These are phyloP conservation scores for Lyophyllum decastes DNA, from an alignment of 768 basidiomycete species.

Conservation along the genomic window DNA sequence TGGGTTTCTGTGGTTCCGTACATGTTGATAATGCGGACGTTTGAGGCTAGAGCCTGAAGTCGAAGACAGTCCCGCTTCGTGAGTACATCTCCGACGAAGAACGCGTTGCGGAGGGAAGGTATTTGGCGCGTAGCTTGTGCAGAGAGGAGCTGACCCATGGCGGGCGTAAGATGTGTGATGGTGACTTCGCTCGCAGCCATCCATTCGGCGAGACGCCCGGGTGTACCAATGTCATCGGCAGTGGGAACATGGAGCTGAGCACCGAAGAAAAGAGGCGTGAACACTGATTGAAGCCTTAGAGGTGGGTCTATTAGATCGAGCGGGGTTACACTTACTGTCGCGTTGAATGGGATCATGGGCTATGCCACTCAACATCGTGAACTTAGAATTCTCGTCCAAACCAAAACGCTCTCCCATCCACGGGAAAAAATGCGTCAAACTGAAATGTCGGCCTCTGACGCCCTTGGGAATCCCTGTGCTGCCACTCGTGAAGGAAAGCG, in stretches of 20 bases:
- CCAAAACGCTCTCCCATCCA: constrained; percentile 96
- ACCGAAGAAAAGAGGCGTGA: constrained; percentile 97
- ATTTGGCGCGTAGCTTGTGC: constrained; percentile 79
- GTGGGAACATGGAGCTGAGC: constrained; percentile 96
- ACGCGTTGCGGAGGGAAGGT: constrained; percentile 84
- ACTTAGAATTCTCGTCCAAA: constrained; percentile 72
- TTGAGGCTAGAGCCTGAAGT: constrained; percentile 87
- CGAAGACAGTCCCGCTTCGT: constrained; percentile 98
- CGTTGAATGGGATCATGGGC: constrained; percentile 99
- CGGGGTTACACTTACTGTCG: constrained; percentile 73
- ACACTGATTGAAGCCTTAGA: constrained; percentile 57
- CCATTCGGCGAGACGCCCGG: constrained; percentile 96
- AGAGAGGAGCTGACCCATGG: constrained; percentile 98
- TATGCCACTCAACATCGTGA: constrained; percentile 98
- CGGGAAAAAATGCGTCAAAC: constrained; percentile 98
- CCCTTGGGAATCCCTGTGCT: constrained; percentile 98
- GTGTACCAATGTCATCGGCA: constrained; percentile 94
- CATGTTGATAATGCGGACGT: constrained; percentile 98
- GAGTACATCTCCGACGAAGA: constrained; percentile 99
- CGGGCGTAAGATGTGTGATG: constrained; percentile 97
- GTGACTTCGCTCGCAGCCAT: constrained; percentile 92
- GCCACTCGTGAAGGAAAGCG: constrained; percentile 94
- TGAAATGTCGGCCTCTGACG: constrained; percentile 94
- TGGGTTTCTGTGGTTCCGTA: constrained; percentile 99
- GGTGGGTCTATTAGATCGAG: neutral